Conservation (phyloP, 345 rosid species). For the Carallia pectinifolia region DNA sequence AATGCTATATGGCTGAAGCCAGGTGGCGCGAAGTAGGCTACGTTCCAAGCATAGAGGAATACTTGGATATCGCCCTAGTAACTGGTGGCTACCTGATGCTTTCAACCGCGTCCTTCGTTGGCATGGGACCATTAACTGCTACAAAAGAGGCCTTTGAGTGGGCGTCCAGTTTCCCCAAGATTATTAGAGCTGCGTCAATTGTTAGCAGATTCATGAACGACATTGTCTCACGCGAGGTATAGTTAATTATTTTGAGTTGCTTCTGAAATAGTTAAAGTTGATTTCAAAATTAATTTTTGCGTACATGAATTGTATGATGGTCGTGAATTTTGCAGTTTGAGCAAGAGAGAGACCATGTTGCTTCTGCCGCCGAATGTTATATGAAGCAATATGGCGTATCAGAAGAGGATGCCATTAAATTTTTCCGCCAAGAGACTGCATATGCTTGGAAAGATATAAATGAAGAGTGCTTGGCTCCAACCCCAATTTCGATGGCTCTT, state of each 20-base stretch:
- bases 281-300: too few relatives aligned
- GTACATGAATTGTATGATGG: neutral
- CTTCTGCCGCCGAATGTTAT: slow-evolving; percentile 15
- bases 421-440: neutral
- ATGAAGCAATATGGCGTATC: slow-evolving; percentile 12
- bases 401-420: neutral
- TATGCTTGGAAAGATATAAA: slow-evolving; percentile 19
- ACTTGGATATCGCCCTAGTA: neutral
- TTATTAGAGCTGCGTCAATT: slow-evolving; percentile 2
- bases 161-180: slow-evolving; percentile 12
- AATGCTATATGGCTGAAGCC: slow-evolving; percentile 1
- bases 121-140: slow-evolving; percentile 16
- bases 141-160: slow-evolving; percentile 25
- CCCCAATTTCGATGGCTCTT: neutral
- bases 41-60: slow-evolving; percentile 21
- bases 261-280: neutral
- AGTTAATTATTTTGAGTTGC: neutral
- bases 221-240: slow-evolving; percentile 19
- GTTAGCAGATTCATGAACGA: slow-evolving; percentile 28
- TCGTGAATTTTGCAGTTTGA: slow-evolving; percentile 1
- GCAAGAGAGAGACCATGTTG: slow-evolving; percentile 10
- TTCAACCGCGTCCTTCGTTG: neutral
- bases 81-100: neutral
- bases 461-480: slow-evolving; percentile 1
- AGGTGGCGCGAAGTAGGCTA: neutral